Base-by-base conservation (phyloP, 2,329 filamentous ascomycete species). In the Anthostomella pinea region DNA sequence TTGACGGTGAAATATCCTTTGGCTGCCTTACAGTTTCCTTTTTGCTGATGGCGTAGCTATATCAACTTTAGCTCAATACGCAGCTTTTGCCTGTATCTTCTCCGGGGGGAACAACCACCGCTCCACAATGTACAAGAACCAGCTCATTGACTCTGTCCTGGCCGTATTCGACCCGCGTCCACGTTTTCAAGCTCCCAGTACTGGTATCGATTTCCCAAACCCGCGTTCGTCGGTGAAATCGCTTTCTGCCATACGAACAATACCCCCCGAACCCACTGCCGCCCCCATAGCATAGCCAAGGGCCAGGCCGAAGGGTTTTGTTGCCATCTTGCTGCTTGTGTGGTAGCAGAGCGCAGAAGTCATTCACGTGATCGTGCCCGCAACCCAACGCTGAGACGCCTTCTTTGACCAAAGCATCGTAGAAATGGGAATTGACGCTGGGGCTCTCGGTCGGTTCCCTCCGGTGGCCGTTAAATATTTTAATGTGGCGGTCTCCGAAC, bases 361-460 rank as follows among this genome's bases (percentile, higher is more conserved):
- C 57, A 39, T 60, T 59, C 16, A 56, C 53, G 30, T 59, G 54
- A 39, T 60, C 57, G 39, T 60, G 56, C n/a, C 53, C 56, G 37
- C 52, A 59, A 24, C 57, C 53, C 32, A 60, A 19, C 40, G 56
- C 57, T 23, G 40, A 29, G 35, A 59, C 34, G 11, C 48, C 54
- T 43, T 41, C 55, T 47, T 49, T 41, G 16, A 41, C 49, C 31
- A 60, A 46, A 36, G 54, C 52, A 33, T 57, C 45, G 37, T 60
- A 59, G 38, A 59, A 54, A 35, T 58, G 47, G 2, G 57, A 54
- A 38, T 60, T 59, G 35, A 40, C 38, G 29, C 52, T 57, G 3
- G 56, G 55, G 22, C 53, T 33, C 36, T 60, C 52, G 9, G 53
- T 44, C 23, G 53, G 56, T 41, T 59, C 56, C 30, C 54, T 42